Conservation (phyloP, 2,329 filamentous ascomycete genomes). For the Xylariaceae sp. region DNA sequence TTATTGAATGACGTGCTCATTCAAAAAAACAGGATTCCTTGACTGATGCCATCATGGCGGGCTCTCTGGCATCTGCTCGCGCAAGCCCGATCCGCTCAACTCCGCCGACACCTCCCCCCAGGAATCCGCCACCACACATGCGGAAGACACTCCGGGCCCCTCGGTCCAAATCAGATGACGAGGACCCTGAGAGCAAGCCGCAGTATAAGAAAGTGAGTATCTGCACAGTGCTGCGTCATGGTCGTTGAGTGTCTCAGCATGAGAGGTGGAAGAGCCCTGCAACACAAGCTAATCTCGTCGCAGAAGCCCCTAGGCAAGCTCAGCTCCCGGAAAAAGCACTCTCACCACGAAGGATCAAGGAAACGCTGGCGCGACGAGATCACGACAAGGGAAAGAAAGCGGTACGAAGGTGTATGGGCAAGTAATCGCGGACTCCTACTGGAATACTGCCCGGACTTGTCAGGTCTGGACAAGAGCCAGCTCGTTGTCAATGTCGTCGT, state of each 20-base stretch:
- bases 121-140: constrained; percentile 50
- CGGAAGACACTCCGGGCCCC: constrained; percentile 63
- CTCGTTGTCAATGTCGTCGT: constrained; percentile 65
- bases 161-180: constrained; percentile 46
- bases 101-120: constrained; percentile 38
- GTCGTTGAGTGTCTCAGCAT: too few relatives aligned
- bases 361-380: constrained; percentile 75
- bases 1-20: too few relatives aligned
- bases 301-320: constrained; percentile 47
- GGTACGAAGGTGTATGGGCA: constrained; percentile 82
- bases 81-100: constrained; percentile 37
- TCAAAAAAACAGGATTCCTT: constrained; percentile 48
- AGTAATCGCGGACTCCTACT: constrained; percentile 66
- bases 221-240: too few relatives aligned
- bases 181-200: constrained; percentile 41
- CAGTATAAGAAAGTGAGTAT: constrained; percentile 37
- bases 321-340: constrained; percentile 56
- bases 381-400: constrained; percentile 66
- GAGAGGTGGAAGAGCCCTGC: too few relatives aligned
- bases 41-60: constrained; percentile 70
- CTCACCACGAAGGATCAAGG: constrained; percentile 71
- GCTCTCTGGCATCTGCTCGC: constrained; percentile 65
- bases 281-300: background rate
- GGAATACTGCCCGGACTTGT: background rate
- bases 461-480: constrained; percentile 34